These are phyloP conservation scores for Papilionanthe hybrid DNA, from an alignment of 116 monocot genomes.

Conservation along the genomic window DNA sequence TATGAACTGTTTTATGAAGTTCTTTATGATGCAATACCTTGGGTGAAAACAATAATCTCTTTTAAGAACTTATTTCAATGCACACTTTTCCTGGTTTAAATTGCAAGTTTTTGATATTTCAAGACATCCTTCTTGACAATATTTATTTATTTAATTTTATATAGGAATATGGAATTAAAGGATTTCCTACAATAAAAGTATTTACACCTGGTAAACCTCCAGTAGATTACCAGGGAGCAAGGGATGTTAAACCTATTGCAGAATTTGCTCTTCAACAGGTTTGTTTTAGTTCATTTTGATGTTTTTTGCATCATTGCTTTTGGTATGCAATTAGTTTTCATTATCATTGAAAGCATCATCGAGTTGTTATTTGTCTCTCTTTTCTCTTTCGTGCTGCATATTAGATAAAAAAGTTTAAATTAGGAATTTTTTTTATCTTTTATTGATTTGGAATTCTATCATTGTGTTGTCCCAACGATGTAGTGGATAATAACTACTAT, in stretches of 20 bases:
- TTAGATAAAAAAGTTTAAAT: not conserved
- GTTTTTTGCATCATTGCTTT: not conserved
- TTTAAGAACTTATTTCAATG: not conserved
- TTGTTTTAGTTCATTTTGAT: not conserved
- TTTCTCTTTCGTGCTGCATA: not conserved
- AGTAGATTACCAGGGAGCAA: constrained; percentile 91
- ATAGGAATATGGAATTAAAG: constrained; percentile 89
- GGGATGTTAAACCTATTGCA: constrained; percentile 92
- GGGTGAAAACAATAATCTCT: not conserved
- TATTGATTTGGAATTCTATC: not conserved
- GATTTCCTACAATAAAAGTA: constrained; percentile 93
- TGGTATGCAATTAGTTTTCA: not conserved
- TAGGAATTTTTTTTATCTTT: not conserved
- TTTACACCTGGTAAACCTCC: constrained; percentile 90
- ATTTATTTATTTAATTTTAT: constrained; percentile 2
- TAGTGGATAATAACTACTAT: not conserved
- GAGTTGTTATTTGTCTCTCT: not conserved
- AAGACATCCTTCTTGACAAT: not conserved
- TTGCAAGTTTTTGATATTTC: not conserved
- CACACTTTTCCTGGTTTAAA: not conserved
- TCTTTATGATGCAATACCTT: not conserved
- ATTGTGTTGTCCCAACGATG: not conserved
- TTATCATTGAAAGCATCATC: not conserved
- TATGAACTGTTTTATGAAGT: not conserved
- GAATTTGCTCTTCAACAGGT: constrained; percentile 96